phyloP scores from a whole-genome alignment of 495 filamentous ascomycete genomes.

The Cercophora samala region DNA sequence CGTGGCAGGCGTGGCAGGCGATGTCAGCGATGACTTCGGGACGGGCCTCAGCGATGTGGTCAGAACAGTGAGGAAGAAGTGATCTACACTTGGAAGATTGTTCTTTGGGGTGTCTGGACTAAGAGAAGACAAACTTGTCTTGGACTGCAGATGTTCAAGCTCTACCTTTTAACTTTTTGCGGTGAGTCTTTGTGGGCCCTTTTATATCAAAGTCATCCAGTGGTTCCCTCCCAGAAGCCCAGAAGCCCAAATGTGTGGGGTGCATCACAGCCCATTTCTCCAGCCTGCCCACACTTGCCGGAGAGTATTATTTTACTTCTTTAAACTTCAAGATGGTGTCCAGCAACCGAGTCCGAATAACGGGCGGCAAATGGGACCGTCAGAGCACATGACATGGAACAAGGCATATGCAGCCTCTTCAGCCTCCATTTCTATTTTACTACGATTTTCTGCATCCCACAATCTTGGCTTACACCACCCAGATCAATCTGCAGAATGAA shows the following conservation, averaged over 20 bases:
- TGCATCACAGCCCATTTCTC: neutral
- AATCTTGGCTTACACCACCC: neutral
- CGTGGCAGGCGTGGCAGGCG: neutral
- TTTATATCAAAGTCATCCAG: neutral
- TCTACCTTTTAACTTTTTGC: no score
- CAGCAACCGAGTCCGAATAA: neutral
- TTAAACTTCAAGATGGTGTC: neutral
- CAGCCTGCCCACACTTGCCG: neutral
- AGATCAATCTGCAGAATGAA: conserved; percentile 2
- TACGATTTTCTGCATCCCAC: neutral
- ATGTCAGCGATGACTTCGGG: neutral
- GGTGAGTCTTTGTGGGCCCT: neutral
- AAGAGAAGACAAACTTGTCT: neutral
- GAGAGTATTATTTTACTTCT: neutral
- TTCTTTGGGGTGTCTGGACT: neutral
- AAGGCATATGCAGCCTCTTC: conserved; percentile 4
- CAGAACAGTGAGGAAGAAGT: neutral
- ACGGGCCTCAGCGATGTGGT: neutral
- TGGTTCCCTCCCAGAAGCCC: neutral
- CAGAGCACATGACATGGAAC: neutral
- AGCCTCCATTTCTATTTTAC: neutral
- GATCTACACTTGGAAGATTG: neutral
- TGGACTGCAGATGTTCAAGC: no score
- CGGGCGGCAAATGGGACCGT: neutral
- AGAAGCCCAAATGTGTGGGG: neutral